Evolutionary conservation across 78 protist species (phyloP).

Genomic region (slime mould (Dictyostelium discoideum)): DNA sequence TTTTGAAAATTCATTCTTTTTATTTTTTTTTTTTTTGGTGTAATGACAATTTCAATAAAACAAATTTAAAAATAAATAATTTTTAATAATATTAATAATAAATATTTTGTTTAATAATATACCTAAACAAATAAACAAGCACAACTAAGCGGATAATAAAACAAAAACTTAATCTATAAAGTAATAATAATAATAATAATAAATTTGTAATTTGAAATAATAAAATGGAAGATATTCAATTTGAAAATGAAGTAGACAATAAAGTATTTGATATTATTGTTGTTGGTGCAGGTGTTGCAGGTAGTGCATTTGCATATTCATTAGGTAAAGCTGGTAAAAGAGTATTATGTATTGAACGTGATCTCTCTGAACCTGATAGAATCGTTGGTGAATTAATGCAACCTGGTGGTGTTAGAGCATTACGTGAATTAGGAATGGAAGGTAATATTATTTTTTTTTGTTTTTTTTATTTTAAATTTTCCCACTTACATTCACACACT

Average conservation of each 20-base stretch:
- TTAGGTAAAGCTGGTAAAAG: constrained; percentile 80
- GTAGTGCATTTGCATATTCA: constrained; percentile 81
- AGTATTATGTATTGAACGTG: constrained; percentile 85
- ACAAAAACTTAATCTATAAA: too few relatives aligned
- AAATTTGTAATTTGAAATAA: not conserved
- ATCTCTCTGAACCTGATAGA: constrained; percentile 85
- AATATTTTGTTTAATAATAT: not conserved
- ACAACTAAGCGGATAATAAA: not conserved
- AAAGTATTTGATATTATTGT: constrained; percentile 77
- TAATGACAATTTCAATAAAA: not conserved
- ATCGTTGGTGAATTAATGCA: constrained; percentile 94
- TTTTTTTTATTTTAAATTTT: not conserved
- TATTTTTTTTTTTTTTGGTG: not conserved
- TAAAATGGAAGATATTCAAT: constrained; percentile 5
- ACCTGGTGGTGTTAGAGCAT: constrained; percentile 90
- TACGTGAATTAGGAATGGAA: constrained; percentile 82
- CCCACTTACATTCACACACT: too few relatives aligned
- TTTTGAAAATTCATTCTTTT: not conserved
- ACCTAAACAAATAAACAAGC: not conserved
- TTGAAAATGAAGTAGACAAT: constrained; percentile 23
- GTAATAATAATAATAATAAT: too few relatives aligned
- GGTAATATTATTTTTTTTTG: not conserved
- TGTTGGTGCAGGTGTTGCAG: constrained; percentile 89
- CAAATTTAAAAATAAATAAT: not conserved
- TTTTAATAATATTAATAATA: not conserved